Base-by-base conservation (phyloP, 75 land plant genomes). In the Chamaecyparis obtusa region DNA sequence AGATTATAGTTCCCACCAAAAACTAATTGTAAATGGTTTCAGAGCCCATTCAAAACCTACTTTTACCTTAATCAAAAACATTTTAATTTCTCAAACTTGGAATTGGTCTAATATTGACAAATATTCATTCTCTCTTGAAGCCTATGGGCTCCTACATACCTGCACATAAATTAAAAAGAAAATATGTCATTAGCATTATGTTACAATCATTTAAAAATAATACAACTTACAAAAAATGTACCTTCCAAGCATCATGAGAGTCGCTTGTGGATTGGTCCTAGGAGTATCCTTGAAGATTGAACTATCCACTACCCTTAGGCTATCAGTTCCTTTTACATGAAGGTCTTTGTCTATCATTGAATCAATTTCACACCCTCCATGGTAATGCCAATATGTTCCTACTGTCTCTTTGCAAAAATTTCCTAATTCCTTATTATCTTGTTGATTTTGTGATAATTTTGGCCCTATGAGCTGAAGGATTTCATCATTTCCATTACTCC, bases 191-290 rank as follows among this genome's bases (percentile, higher is more conserved):
- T 44, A 72, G 5, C 1, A 32, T 32, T 9, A 13, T 10, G 32
- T 0, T 30, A 72, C 9, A 72, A 72, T 0, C 0, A 56, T 56
- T 56, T 0, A 56, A 56, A 56, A 56, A 39, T 56, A 17, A 17
- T 56, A 56, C 4, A 16, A 15, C 0, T 15, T 60, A 21, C 0
- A 5, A 35, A 74, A 11, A 3, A 74, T 37, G 21, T 77, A 95
- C 93, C 95, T 92, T 72, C 96, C 96, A n/a, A 95, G 91, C 95
- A 95, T 95, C 96, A 95, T 93, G 41, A 89, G 87, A 30, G 96
- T 93, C 35, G 96, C 96, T 75, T 95, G 96, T 39, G 96, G 96
- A 60, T 95, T 93, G 32, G 96, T 92, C 37, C 96, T 95, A 15
- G 95, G 95, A 0, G 91, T 90, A 41, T 17, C 54, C 78, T 83